A percentile compares a stretch with the other conserved stretches of the same genome.
Conservation (phyloP, 1,284 basidiomycete species). For the Schizopora paradoxa region DNA sequence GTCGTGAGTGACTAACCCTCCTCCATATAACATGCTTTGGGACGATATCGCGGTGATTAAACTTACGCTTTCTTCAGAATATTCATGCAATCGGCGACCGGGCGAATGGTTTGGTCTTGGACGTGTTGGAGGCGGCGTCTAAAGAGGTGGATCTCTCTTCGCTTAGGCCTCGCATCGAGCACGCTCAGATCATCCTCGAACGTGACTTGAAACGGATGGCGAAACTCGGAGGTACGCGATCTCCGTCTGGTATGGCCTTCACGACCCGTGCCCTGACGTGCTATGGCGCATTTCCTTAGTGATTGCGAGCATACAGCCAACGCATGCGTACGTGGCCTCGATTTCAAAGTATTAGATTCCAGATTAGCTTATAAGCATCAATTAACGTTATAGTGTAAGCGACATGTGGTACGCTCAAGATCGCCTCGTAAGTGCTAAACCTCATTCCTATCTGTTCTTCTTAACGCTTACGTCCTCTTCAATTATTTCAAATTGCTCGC, state of each 20-base stretch:
- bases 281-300: conserved; percentile 39
- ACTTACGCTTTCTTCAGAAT: conserved; percentile 44
- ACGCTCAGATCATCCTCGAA: conserved; percentile 79
- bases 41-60: no score
- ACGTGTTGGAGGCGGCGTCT: conserved; percentile 69
- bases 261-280: no score
- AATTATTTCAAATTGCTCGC: no score
- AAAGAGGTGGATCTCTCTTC: conserved; percentile 52
- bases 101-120: conserved; percentile 80
- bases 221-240: conserved; percentile 58
- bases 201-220: conserved; percentile 69
- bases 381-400: conserved; percentile 46
- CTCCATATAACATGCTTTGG: conserved; percentile 6
- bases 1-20: conserved; percentile 47
- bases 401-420: conserved; percentile 90
- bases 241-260: neutral
- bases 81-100: conserved; percentile 90
- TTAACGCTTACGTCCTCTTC: conserved; percentile 1
- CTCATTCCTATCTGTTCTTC: conserved; percentile 4
- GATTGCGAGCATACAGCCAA: conserved; percentile 90
- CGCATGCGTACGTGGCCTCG: conserved; percentile 65
- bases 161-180: conserved; percentile 81
- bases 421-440: conserved; percentile 51
- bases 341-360: neutral
- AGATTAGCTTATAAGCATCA: neutral